Conservation (phyloP, 805 yeast species). For the Vanderwaltozyma yarrowii region DNA sequence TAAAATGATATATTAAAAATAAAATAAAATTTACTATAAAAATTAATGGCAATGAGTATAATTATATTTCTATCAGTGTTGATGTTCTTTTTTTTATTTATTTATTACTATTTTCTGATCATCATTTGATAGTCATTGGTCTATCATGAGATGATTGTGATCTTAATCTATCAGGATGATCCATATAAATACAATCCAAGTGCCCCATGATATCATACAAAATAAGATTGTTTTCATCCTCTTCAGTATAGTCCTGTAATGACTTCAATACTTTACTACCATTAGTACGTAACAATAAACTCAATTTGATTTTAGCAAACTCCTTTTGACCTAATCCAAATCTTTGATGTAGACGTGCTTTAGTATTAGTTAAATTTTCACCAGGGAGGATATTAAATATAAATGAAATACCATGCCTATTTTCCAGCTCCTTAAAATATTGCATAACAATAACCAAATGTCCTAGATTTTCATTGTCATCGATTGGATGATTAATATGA, state of each 20-base stretch:
- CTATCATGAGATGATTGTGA: conserved; percentile 44
- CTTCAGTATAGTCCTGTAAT: conserved; percentile 39
- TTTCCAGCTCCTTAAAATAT: conserved; percentile 56
- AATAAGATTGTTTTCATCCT: conserved; percentile 32
- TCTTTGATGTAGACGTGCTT: conserved; percentile 52
- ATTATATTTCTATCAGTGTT: too few species aligned
- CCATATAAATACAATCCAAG: conserved; percentile 59
- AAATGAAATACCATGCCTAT: conserved; percentile 79
- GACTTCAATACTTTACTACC: conserved; percentile 30
- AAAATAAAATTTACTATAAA: too few species aligned
- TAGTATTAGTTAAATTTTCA: conserved; percentile 56
- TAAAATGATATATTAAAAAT: too few species aligned
- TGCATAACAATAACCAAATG: conserved; percentile 61
- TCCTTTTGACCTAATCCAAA: conserved; percentile 74
- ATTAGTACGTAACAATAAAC: conserved; percentile 24
- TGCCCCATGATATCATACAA: conserved; percentile 46
- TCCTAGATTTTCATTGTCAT: conserved; percentile 8
- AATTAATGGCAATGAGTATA: too few species aligned
- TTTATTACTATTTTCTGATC: too few species aligned
- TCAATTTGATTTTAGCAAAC: conserved; percentile 61
- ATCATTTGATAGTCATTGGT: conserved; percentile 47
- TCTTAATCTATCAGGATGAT: conserved; percentile 77
- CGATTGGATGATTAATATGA: background rate
- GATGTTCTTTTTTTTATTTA: too few species aligned
- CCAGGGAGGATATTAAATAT: conserved; percentile 58